Percentiles rank a stretch among this genome's conserved stretches.
phyloP scores from a whole-genome alignment of 495 filamentous ascomycete species.

The Collariella sp. region DNA sequence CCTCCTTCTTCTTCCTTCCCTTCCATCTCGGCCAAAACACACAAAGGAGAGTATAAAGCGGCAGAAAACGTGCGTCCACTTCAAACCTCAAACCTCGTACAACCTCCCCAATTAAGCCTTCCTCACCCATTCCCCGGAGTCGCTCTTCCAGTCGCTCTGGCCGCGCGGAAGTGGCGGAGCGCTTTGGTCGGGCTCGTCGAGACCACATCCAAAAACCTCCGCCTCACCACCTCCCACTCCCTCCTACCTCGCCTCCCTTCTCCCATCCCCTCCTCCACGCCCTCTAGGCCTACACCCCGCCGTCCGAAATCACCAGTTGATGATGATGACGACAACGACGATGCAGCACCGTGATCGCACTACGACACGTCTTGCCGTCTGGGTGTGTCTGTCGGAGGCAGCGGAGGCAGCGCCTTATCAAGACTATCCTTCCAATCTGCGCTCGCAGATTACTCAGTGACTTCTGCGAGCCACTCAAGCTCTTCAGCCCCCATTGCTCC shows the following conservation, averaged over 20 bases:
- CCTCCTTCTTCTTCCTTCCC: no score
- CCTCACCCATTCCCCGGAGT: neutral
- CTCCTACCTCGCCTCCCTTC: neutral
- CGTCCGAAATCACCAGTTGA: slow-evolving; percentile 12
- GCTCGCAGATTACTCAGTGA: slow-evolving; percentile 17
- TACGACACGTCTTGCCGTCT: slow-evolving; percentile 15
- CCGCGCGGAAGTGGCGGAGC: neutral
- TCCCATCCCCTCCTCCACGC: neutral
- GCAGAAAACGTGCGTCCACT: slow-evolving; percentile 5
- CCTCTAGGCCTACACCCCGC: slow-evolving; percentile 12
- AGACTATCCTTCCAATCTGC: slow-evolving; percentile 36
- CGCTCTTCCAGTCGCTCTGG: neutral
- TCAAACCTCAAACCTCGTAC: neutral
- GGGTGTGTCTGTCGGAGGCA: slow-evolving; percentile 29
- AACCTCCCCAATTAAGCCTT: neutral
- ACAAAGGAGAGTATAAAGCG: neutral
- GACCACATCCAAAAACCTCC: slow-evolving; percentile 13
- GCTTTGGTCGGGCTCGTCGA: slow-evolving; percentile 1
- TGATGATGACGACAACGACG: no score
- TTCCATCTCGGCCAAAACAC: no score
- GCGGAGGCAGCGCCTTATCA: slow-evolving; percentile 49
- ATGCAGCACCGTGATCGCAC: slow-evolving; percentile 10
- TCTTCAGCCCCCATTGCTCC: slow-evolving; percentile 17
- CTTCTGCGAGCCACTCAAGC: slow-evolving; percentile 23
- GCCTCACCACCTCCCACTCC: slow-evolving; percentile 17